A percentile compares a stretch with the other conserved stretches of the same genome.
These are phyloP conservation scores for Austroboletus olivaceoglutinosus DNA, from an alignment of 1,284 basidiomycete species.

Conservation along the genomic window DNA sequence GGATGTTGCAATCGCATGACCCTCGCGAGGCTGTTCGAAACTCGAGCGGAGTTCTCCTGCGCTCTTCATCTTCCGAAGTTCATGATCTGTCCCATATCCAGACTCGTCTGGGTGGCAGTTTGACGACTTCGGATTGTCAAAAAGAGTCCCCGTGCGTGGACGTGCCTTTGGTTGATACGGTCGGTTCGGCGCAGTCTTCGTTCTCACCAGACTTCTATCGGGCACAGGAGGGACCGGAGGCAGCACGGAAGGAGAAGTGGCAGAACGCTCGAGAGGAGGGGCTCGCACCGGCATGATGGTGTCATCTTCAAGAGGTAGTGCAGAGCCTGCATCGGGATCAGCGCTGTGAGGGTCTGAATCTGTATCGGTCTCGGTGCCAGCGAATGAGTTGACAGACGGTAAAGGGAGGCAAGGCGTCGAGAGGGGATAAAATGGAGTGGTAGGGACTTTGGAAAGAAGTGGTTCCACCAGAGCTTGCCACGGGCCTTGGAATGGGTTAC, in stretches of 20 bases:
- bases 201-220: constrained; percentile 57
- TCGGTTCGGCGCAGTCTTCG: constrained; percentile 69
- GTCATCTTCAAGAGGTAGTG: constrained; percentile 50
- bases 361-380: constrained; percentile 49
- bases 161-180: constrained; percentile 53
- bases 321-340: constrained; percentile 29
- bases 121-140: constrained; percentile 27
- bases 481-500: constrained; percentile 89
- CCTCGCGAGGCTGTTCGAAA: constrained; percentile 29
- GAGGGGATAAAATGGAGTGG: constrained; percentile 62
- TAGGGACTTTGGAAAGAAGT: constrained; percentile 59
- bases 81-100: constrained; percentile 49
- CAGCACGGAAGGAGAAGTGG: constrained; percentile 43
- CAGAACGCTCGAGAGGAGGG: constrained; percentile 48
- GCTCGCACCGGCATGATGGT: constrained; percentile 67
- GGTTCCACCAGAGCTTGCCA: constrained; percentile 90
- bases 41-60: constrained; percentile 73
- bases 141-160: constrained; percentile 21
- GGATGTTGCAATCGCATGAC: constrained; percentile 12
- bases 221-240: constrained; percentile 30
- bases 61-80: constrained; percentile 82
- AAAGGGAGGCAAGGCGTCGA: constrained; percentile 61
- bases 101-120: constrained; percentile 37
- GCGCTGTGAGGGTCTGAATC: constrained; percentile 54
- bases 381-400: constrained; percentile 42